Percentiles rank a stretch among this genome's conserved stretches.
Conservation (phyloP, 2,329 filamentous ascomycete genomes). For the Teratosphaeria destructans region DNA sequence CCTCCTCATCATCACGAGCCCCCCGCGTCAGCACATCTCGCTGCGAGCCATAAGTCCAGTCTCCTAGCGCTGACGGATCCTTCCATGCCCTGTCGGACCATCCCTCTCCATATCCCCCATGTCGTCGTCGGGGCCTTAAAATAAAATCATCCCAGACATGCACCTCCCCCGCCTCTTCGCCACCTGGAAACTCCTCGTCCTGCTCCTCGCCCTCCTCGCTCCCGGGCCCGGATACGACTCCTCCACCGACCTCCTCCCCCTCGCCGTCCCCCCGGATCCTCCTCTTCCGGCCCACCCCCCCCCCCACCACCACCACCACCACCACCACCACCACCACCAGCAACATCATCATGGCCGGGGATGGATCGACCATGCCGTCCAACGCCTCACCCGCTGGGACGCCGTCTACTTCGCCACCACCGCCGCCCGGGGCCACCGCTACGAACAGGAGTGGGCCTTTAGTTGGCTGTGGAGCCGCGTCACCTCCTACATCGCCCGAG, state of each 20-base stretch:
- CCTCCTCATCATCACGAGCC: neutral
- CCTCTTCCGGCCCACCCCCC: too few relatives aligned
- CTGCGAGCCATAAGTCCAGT: neutral
- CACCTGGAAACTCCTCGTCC: constrained; percentile 56
- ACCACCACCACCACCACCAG: too few relatives aligned
- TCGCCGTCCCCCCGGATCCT: too few relatives aligned
- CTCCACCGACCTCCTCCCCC: constrained; percentile 40
- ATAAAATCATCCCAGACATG: neutral
- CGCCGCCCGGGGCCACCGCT: constrained; percentile 54
- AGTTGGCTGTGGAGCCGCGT: constrained; percentile 46
- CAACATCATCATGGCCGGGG: too few relatives aligned
- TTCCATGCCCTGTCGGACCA: too few relatives aligned
- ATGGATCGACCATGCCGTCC: constrained; percentile 30
- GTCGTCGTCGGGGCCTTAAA: too few relatives aligned
- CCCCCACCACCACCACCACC: too few relatives aligned
- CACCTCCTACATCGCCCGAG: constrained; percentile 30
- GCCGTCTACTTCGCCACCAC: constrained; percentile 62
- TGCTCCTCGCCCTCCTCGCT: constrained; percentile 49
- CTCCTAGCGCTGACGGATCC: neutral
- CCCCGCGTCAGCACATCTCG: neutral
- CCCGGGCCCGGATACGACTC: constrained; percentile 64
- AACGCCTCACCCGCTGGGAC: constrained; percentile 66
- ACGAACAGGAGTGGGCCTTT: constrained; percentile 83
- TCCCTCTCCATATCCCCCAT: too few relatives aligned
- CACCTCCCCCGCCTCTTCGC: constrained; percentile 34